Base-by-base conservation (phyloP, 495 filamentous ascomycete species). In the Platismatia glauca region DNA sequence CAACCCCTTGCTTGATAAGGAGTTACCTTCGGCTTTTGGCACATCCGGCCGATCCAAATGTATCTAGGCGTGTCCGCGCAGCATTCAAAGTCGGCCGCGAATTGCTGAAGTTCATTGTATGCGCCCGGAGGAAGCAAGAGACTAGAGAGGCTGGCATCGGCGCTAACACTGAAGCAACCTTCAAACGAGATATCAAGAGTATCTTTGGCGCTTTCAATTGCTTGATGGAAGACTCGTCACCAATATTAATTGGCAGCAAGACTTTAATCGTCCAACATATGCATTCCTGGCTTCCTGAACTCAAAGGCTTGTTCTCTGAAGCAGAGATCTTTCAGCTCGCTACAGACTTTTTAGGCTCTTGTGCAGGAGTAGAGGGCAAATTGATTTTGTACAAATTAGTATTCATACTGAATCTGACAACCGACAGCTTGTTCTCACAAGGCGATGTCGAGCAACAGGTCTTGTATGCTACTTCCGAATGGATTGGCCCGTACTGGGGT, bases 191-290 rank as follows among this genome's bases (percentile, higher is more conserved):
- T 71, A 72, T 97, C 41, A 85, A 88, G 52, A 83, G 80, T 43
- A 90, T 98, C 57, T 98, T 97, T 79, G 93, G 89, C 70, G 85
- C 88, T 3, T 81, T 98, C 4, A 90, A 97, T 68, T 80, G 79
- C 7, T 78, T 99, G 66, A 97, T 99, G 91, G 83, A 84, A 63
- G 94, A 90, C 69, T 76, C 84, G 2, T 88, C 91, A 15, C 89
- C 95, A 1, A 84, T 90, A 48, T 73, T 96, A 55, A 86, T 99
- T 38, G 94, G 94, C 34, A 96, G 89, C 62, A 95, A 97, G 71
- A 97, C 94, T 2, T 75, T 99, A 38, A 88, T 95, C 7, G 92
- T 97, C 22, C 94, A 99, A 71, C 89, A 97, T 74, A 96, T 97
- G 72, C 94, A 97, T 71, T 86, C 89, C 3, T 97, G 94, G 94